phyloP scores from a whole-genome alignment of 257 asterid genomes.

The Asclepias syriaca region DNA sequence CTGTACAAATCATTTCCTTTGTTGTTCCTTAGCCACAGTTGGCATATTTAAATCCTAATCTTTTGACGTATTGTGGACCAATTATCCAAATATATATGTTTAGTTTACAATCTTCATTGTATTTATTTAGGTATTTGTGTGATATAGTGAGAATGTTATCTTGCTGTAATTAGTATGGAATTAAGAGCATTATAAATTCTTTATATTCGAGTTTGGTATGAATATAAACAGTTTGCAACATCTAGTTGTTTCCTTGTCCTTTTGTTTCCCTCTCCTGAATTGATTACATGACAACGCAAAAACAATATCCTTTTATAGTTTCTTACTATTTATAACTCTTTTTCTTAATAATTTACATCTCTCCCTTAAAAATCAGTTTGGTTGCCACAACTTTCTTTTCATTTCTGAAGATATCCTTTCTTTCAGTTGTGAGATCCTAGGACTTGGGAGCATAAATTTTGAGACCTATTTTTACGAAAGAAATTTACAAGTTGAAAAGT shows the following conservation, averaged over 20 bases:
- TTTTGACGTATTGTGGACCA: neutral
- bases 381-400: neutral
- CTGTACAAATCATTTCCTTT: neutral
- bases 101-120: too few relatives aligned
- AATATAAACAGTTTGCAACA: too few relatives aligned
- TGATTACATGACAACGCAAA: too few relatives aligned
- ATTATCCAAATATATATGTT: too few relatives aligned
- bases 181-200: too few relatives aligned
- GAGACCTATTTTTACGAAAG: neutral
- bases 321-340: too few relatives aligned
- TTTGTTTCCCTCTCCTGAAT: neutral
- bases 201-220: too few relatives aligned
- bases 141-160: neutral
- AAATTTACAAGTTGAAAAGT: conserved; percentile 4
- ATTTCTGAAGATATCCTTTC: neutral
- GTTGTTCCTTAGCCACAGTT: neutral
- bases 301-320: neutral
- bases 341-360: too few relatives aligned
- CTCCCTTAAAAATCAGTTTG: neutral
- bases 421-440: neutral
- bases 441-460: neutral
- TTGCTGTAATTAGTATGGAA: neutral
- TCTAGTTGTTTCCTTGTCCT: neutral
- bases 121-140: neutral
- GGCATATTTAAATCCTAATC: neutral